Percentiles rank a stretch among this genome's conserved stretches.
These are phyloP conservation scores for Linaria vulgaris DNA, from an alignment of 257 asterid genomes.

Conservation along the genomic window DNA sequence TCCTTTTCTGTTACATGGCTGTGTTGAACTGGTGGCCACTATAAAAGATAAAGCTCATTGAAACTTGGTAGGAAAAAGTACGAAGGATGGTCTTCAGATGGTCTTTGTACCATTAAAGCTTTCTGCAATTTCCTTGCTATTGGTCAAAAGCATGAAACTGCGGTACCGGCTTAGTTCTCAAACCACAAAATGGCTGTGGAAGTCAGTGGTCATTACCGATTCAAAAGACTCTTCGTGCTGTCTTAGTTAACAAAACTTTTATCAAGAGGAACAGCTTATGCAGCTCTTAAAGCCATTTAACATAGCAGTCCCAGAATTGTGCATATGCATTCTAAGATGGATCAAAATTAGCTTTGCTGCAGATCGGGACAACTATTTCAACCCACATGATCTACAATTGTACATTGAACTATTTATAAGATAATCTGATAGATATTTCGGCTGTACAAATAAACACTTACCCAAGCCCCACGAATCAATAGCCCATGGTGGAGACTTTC, in stretches of 20 bases:
- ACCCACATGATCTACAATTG: slow-evolving; percentile 18
- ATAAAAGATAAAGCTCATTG: neutral
- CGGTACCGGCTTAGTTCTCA: slow-evolving; percentile 17
- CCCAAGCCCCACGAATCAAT: slow-evolving; percentile 99
- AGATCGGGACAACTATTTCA: slow-evolving; percentile 16
- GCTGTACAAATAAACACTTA: slow-evolving; percentile 41
- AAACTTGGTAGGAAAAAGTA: neutral
- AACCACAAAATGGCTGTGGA: slow-evolving; percentile 10
- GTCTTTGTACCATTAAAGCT: neutral
- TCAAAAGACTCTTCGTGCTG: slow-evolving; percentile 5
- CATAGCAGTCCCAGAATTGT: slow-evolving; percentile 20
- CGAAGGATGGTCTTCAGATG: neutral
- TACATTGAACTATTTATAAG: slow-evolving; percentile 4
- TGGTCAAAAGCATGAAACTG: slow-evolving; percentile 10
- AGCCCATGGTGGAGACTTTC: slow-evolving; percentile 95
- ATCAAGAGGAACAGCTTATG: slow-evolving; percentile 2
- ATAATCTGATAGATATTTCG: slow-evolving; percentile 14
- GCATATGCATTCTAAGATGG: slow-evolving; percentile 6
- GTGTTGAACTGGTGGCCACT: neutral
- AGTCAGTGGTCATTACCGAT: neutral
- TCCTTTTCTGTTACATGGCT: neutral
- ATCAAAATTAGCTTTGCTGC: slow-evolving; percentile 21
- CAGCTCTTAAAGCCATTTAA: slow-evolving; percentile 9
- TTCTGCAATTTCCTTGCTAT: slow-evolving; percentile 12
- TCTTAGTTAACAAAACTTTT: slow-evolving; percentile 14